These are phyloP conservation scores for Boletus bicolor DNA, from an alignment of 768 basidiomycete genomes.

Conservation along the genomic window DNA sequence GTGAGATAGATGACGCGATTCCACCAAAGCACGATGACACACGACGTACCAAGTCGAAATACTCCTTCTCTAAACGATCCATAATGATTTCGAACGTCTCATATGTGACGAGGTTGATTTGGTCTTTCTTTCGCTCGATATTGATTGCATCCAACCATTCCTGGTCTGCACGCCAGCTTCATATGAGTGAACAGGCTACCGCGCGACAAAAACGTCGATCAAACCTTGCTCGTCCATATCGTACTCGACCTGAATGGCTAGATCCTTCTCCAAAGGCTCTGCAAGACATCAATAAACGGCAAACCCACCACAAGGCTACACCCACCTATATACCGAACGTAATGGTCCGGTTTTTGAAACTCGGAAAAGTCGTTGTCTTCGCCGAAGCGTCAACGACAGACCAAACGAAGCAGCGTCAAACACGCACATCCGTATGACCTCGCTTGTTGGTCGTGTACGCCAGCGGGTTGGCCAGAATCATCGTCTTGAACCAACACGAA, in stretches of 20 bases:
- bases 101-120: constrained; percentile 66
- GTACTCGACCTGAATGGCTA: constrained; percentile 93
- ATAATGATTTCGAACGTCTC: constrained; percentile 95
- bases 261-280: constrained; percentile 92
- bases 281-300: constrained; percentile 9
- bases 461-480: constrained; percentile 54
- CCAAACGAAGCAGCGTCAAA: neutral
- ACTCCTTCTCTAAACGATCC: constrained; percentile 98
- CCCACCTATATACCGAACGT: constrained; percentile 88
- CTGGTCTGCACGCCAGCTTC: constrained; percentile 55
- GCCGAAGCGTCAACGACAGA: constrained; percentile 18
- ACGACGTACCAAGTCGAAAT: constrained; percentile 84
- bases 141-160: constrained; percentile 93
- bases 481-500: constrained; percentile 67
- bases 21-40: neutral
- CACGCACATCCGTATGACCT: constrained; percentile 72
- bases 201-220: constrained; percentile 9
- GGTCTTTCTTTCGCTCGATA: constrained; percentile 72
- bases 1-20: constrained; percentile 1
- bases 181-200: constrained; percentile 3
- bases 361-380: constrained; percentile 67
- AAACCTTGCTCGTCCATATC: constrained; percentile 99
- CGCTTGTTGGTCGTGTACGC: constrained; percentile 61
- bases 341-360: constrained; percentile 76
- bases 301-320: neutral